phyloP scores from a whole-genome alignment of 106 monocot species.

The Cymbidium sinense region DNA sequence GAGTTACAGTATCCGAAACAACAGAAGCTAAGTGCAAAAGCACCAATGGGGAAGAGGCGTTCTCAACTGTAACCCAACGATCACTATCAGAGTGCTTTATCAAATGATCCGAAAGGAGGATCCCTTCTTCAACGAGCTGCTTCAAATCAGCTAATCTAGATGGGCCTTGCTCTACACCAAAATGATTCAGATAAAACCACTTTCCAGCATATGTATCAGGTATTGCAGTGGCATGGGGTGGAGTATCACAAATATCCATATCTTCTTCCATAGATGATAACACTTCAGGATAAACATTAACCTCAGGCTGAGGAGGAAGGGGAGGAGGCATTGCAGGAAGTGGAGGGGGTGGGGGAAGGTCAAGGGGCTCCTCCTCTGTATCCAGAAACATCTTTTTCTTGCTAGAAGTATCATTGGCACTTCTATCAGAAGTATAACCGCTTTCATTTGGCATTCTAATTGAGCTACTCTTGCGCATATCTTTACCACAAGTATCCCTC shows the following conservation, averaged over 20 bases:
- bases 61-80: conserved; percentile 95
- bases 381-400: conserved; percentile 30
- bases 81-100: conserved; percentile 88
- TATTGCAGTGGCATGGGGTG: conserved; percentile 47
- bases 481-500: conserved; percentile 34
- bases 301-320: conserved; percentile 28
- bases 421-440: conserved; percentile 31
- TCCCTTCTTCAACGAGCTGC: conserved; percentile 70
- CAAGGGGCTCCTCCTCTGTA: conserved; percentile 25
- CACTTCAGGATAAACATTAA: conserved; percentile 39
- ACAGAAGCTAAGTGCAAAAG: conserved; percentile 32
- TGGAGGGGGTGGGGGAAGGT: conserved; percentile 48
- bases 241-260: conserved; percentile 99
- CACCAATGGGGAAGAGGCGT: conserved; percentile 86
- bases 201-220: conserved; percentile 45
- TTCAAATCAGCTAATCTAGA: conserved; percentile 73
- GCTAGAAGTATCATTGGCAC: conserved; percentile 24
- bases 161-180: conserved; percentile 80
- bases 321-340: conserved; percentile 27
- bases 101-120: conserved; percentile 85
- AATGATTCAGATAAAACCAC: conserved; percentile 91
- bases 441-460: conserved; percentile 28
- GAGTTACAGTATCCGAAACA: conserved; percentile 68
- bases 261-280: conserved; percentile 89
- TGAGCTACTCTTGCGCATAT: conserved; percentile 23